A percentile compares a stretch with the other conserved stretches of the same genome.
Conservation (phyloP, 2,329 filamentous ascomycete genomes). For the Rugonectria rugulosa region DNA sequence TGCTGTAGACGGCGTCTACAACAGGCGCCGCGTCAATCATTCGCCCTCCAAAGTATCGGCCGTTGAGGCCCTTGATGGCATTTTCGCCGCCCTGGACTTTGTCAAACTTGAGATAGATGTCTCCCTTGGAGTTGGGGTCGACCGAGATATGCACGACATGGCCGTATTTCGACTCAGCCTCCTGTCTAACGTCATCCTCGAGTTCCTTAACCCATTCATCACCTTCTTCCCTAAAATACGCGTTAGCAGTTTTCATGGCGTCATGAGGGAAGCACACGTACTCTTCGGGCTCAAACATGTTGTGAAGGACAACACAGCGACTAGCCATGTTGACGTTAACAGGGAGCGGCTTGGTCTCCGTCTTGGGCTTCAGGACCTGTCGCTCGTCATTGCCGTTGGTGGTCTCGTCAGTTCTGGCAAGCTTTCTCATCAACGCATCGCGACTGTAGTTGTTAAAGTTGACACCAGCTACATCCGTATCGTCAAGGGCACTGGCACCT, state of each 20-base stretch:
- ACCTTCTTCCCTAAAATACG: constrained; percentile 75
- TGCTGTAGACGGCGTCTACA: constrained; percentile 98
- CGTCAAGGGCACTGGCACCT: constrained; percentile 93
- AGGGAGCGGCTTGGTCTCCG: constrained; percentile 78
- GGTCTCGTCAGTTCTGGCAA: constrained; percentile 91
- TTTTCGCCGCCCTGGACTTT: constrained; percentile 95
- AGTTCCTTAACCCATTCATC: constrained; percentile 92
- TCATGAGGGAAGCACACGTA: constrained; percentile 59
- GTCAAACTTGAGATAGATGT: constrained; percentile 99
- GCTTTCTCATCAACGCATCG: constrained; percentile 97
- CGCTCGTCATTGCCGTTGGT: constrained; percentile 71
- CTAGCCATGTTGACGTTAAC: constrained; percentile 92
- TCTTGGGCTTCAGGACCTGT: constrained; percentile 79
- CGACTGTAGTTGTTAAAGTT: constrained; percentile 99
- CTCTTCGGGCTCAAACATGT: constrained; percentile 94
- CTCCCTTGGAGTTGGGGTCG: constrained; percentile 91
- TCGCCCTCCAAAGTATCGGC: constrained; percentile 90
- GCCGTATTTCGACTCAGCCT: constrained; percentile 96
- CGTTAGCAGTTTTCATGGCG: constrained; percentile 43
- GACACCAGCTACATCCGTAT: constrained; percentile 96
- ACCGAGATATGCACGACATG: constrained; percentile 96
- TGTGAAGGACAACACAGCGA: constrained; percentile 91
- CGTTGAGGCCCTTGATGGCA: constrained; percentile 96
- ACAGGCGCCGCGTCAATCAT: constrained; percentile 95
- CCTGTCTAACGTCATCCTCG: constrained; percentile 89